Conservation (phyloP, 345 rosid species). For the Mangifera indica region DNA sequence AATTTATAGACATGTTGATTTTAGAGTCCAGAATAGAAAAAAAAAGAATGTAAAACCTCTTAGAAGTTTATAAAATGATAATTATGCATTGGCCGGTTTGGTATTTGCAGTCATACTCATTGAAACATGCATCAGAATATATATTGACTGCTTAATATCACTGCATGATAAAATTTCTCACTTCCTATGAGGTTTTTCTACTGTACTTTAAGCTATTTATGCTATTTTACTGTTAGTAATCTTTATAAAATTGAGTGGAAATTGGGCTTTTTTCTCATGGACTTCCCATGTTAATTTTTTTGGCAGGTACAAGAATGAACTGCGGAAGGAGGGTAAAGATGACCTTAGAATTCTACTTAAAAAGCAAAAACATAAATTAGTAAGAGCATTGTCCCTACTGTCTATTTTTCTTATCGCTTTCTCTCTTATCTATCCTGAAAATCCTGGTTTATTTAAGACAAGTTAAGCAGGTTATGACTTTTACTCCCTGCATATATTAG, state of each 20-base stretch:
- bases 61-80: too few relatives aligned
- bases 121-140: background rate
- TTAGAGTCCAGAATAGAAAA: too few relatives aligned
- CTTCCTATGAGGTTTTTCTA: background rate
- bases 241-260: background rate
- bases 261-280: background rate
- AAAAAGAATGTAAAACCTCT: too few relatives aligned
- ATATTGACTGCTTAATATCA: background rate
- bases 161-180: background rate
- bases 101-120: background rate
- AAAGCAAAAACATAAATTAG: conserved; percentile 73
- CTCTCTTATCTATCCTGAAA: background rate
- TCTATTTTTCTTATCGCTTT: background rate
- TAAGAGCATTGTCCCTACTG: conserved; percentile 34
- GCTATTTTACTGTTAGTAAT: background rate
- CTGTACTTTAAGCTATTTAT: background rate
- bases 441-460: background rate
- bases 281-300: background rate
- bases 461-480: background rate
- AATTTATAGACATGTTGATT: background rate
- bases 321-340: conserved; percentile 78
- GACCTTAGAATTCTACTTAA: conserved; percentile 57
- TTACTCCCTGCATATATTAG: conserved; percentile 31
- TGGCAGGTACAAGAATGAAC: conserved; percentile 82
- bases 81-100: too few relatives aligned